Base-by-base conservation (phyloP, 371 early-diverging fungal species). In the Mucor indicus region DNA sequence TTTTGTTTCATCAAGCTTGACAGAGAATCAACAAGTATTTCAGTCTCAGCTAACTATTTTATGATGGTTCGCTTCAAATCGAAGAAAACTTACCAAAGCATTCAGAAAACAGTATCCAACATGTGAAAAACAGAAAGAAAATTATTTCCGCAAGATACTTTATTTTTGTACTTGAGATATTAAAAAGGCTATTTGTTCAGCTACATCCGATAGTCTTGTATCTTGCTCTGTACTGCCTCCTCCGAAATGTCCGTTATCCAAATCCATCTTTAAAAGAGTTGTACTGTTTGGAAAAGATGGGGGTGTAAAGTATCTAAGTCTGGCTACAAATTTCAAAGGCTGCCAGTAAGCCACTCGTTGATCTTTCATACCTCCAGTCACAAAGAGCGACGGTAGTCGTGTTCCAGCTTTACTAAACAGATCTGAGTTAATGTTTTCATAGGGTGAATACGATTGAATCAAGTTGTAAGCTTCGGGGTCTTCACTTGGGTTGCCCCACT, bases 401-500 rank as follows among this genome's bases (percentile, higher is more conserved):
- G 39, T 1, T 38, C 49, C 16, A 8, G 27, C 9, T 29, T 29
- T 29, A 12, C 30, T 24, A 32, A 48, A 42, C 17, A 32, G 23
- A 8, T 50, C 9, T 3, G 24, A 25, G 2, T 55, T 61, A n/a
- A 89, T 66, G 46, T 84, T 87, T 38, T 91, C 92, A 51, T 91
- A 92, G 0, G 93, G 93, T 6, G 91, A 79, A 48, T 90, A 92
- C 30, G 59, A 53, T 8, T 63, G 46, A 23, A 93, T 86, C 21
- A 70, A 60, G 29, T 79, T 72, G 56, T 85, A 90, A 12, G 71
- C 80, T 4, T 59, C 44, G 0, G 48, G 20, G 25, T 76, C 74
- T 8, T 71, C 57, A 0, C 77, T 53, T 11, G 90, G 91, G 56
- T 92, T 84, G 0, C 95, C 95, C 95, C 95, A 94, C 54, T 94